Evolutionary conservation across 768 basidiomycete species (phyloP).

Genomic region (Hortiboletus flavorubellus): DNA sequence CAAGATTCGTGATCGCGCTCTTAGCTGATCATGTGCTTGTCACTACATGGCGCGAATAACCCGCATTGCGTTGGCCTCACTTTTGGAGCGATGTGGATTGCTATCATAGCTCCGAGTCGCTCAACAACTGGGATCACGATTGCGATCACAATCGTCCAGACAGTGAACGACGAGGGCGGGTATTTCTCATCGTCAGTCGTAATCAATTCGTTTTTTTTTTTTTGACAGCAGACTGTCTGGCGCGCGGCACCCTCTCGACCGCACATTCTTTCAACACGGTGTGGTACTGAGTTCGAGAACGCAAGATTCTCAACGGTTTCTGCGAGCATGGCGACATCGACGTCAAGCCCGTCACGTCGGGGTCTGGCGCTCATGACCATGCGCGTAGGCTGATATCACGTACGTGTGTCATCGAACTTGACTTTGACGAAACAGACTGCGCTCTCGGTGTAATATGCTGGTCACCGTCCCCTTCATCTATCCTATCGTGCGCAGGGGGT

Average conservation of each 20-base stretch:
- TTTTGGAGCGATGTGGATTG: slow-evolving; percentile 15
- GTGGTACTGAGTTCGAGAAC: slow-evolving; percentile 1
- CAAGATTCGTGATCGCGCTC: no score
- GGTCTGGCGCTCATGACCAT: background rate
- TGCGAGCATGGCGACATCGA: slow-evolving; percentile 13
- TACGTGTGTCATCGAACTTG: background rate
- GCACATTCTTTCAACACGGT: background rate
- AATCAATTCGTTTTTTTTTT: background rate
- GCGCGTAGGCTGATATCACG: background rate
- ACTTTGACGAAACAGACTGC: background rate
- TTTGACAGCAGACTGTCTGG: slow-evolving; percentile 7
- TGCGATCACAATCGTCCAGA: slow-evolving; percentile 7
- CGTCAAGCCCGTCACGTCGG: background rate
- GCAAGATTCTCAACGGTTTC: slow-evolving; percentile 13
- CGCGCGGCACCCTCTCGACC: slow-evolving; percentile 5
- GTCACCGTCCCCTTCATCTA: slow-evolving; percentile 20
- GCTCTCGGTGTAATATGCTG: slow-evolving; percentile 16
- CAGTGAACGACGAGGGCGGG: slow-evolving; percentile 8
- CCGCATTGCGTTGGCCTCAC: background rate
- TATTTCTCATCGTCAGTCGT: background rate
- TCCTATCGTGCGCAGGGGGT: background rate
- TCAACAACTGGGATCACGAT: slow-evolving; percentile 1
- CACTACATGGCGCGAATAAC: no score
- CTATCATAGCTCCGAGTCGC: background rate
- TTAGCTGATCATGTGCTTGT: no score